Conservation (phyloP, 768 basidiomycete species). For the Suillus alpinus region DNA sequence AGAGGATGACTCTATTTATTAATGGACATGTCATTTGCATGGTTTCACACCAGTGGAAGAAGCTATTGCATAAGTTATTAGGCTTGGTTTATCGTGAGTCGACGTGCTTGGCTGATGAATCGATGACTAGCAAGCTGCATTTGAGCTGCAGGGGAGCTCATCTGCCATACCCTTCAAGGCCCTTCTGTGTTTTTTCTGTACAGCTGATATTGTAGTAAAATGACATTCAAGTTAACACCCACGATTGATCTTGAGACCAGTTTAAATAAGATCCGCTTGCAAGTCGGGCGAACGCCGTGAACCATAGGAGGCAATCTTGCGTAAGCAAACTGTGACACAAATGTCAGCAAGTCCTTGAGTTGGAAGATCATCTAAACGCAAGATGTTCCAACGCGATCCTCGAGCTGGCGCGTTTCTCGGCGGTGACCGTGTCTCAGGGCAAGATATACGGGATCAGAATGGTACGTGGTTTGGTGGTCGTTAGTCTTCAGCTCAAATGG, state of each 20-base stretch:
- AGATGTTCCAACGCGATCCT: constrained; percentile 90
- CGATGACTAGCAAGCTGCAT: background rate
- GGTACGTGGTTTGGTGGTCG: constrained; percentile 42
- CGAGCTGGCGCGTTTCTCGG: constrained; percentile 90
- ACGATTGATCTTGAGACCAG: background rate
- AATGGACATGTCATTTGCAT: background rate
- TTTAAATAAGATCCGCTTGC: background rate
- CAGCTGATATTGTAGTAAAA: background rate
- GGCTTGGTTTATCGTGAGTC: background rate
- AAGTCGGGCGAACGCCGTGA: background rate
- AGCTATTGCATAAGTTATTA: background rate
- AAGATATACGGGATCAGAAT: constrained; percentile 97
- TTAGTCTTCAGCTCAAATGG: background rate
- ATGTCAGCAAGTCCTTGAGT: background rate
- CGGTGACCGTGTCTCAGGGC: constrained; percentile 90
- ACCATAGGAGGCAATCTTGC: constrained; percentile 2
- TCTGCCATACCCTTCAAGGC: background rate
- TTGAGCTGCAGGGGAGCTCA: background rate
- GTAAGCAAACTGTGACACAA: constrained; percentile 1
- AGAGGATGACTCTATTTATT: background rate
- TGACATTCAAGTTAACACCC: background rate
- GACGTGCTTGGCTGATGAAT: background rate
- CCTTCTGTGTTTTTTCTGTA: no score
- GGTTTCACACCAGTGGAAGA: background rate
- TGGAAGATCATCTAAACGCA: constrained; percentile 8